Evolutionary conservation across 148 eudicot species (phyloP), one percentile per base, ranked within the genome.

Genomic region (Bassia scoparia): DNA sequence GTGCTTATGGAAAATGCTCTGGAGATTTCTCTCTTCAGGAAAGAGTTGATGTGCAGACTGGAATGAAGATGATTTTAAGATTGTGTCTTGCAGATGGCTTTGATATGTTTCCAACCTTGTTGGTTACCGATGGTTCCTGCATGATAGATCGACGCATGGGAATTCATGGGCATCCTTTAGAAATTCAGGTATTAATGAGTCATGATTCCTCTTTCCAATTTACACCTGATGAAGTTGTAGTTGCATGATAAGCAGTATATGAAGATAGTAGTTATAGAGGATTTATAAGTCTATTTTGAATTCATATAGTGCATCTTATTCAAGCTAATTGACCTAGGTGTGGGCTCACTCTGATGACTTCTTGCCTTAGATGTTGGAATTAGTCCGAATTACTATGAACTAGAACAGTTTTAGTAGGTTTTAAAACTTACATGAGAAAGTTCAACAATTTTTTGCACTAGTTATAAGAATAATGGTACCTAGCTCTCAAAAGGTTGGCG

Each of bases 81-180:
- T 66, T 86, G 50, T 86, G 89, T 75, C 84, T 86, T 77, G 81
- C 89, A 14, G 89, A 86, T 83, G 89, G 89, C 2, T 86, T 86
- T 66, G 89, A 86, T 73, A 86, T 86, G 89, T 86, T 86, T 64
- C 89, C 89, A 26, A 86, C 86, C 21, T 75, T 86, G 54, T 77
- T 86, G 79, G 89, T 86, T 23, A 81, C 89, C 13, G 89, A 86
- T 81, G 89, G 89, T 52, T 83, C 89, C 38, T 83, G 89, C 75
- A 86, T 86, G 89, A 86, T 86, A 68, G 89, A 86, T 60, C 89
- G 89, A 62, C 86, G 86, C 21, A 83, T 86, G 89, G 86, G 89
- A 60, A 83, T 81, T 67, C 89, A 86, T 77, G 89, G 89, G 30
- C 89, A 86, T 76, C 89, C 89, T 69, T 72, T 86, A 79, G 86